Evolutionary conservation across 441 rosid genomes (phyloP), one percentile per base, ranked within the genome.

Genomic region (Populus hybrid): DNA sequence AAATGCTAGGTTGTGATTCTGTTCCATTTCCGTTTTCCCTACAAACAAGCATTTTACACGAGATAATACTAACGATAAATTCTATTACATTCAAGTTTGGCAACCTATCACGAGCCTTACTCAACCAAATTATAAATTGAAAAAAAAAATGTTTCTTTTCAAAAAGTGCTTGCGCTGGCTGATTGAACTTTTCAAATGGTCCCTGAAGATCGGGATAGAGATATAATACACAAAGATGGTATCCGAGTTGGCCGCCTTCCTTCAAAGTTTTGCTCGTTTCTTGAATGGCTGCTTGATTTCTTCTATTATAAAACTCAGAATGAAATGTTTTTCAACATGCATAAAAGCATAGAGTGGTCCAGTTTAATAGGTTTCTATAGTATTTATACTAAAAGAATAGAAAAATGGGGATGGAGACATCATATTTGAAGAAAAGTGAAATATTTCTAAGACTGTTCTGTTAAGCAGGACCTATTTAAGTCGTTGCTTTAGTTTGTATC

Each of bases 221-320:
- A 14, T 30, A 14, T 30, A 74, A 5, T 32, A 16, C 59, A 68
- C 59, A 9, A 80, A 35, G 6, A 35, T 10, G 40, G 63, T n/a
- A 57, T 28, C 9, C 21, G 24, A 6, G 67, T 36, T 36, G 67
- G 72, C 73, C n/a, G 76, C 82, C 76, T 79, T 79, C 80, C 73
- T 79, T 79, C 80, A 70, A 82, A 79, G 85, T 28, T 65, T 77
- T 69, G 75, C 24, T 6, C 42, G 76, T 79, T 72, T 70, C 73
- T 73, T 69, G 26, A 10, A 79, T 79, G 64, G 50, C n/a, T 40
- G 32, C 57, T 18, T 61, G 66, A 18, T 18, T n/a, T 3, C 21
- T 16, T 18, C 9, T 20, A 20, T 61, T 61, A 61, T 20, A 61
- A 2, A 61, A 61, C 21, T 20, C n/a, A 61, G 18, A 23, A 61